These are phyloP conservation scores for Bryum argenteum DNA, from an alignment of 225 moss, liverwort and hornwort species.

Conservation along the genomic window DNA sequence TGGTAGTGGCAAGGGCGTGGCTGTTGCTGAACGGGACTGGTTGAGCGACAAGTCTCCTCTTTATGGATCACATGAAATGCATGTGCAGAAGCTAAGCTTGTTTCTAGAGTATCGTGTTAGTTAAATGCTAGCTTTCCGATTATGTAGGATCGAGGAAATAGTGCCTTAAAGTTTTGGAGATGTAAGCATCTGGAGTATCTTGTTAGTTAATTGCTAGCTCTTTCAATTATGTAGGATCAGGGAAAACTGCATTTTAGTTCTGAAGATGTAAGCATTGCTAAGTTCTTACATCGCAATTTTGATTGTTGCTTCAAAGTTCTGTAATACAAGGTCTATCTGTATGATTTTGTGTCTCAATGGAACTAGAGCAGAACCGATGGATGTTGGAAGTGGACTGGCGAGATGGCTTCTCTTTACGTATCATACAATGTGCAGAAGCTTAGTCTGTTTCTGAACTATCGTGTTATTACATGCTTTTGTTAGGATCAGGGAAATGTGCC, in stretches of 20 bases:
- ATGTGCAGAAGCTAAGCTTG: slow-evolving; percentile 67
- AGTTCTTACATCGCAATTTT: slow-evolving; percentile 4
- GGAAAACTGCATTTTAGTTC: not conserved
- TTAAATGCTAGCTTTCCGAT: slow-evolving; percentile 1
- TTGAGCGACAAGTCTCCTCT: slow-evolving; percentile 61
- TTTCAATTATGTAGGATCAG: not conserved
- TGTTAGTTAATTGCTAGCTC: slow-evolving; percentile 27
- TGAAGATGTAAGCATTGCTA: not conserved
- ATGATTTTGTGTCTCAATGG: not conserved
- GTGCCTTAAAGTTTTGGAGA: not conserved
- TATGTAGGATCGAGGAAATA: not conserved
- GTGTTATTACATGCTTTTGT: too few species aligned
- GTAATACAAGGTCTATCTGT: not conserved
- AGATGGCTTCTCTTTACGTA: too few species aligned
- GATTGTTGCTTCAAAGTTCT: slow-evolving; percentile 8
- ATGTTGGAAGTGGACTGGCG: too few species aligned
- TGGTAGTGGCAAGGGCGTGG: slow-evolving; percentile 45
- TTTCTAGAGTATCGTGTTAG: slow-evolving; percentile 65
- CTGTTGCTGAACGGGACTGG: slow-evolving; percentile 74
- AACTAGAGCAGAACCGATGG: not conserved
- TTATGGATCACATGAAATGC: slow-evolving; percentile 75
- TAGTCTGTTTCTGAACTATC: too few species aligned
- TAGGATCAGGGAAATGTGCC: too few species aligned
- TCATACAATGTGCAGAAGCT: too few species aligned
- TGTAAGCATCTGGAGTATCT: slow-evolving; percentile 43